A percentile compares a stretch with the other conserved stretches of the same genome.
Conservation (phyloP, 2,329 filamentous ascomycete species). For the Fusarium cicatricum region DNA sequence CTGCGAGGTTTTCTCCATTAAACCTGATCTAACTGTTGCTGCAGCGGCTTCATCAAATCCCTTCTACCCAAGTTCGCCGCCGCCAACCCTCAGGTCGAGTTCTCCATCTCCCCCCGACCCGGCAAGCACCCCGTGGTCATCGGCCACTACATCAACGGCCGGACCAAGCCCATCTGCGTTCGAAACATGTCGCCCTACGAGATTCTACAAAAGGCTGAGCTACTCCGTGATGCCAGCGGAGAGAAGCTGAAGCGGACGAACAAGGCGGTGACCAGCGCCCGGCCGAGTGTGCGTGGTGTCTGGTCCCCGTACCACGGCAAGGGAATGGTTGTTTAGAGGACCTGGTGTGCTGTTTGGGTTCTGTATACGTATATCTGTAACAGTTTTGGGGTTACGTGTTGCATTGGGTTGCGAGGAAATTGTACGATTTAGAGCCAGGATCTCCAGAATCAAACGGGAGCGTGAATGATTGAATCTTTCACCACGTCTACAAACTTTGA, state of each 20-base stretch:
- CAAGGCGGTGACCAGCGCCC: constrained; percentile 71
- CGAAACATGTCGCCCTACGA: constrained; percentile 83
- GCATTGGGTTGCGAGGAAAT: constrained; percentile 43
- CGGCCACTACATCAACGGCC: constrained; percentile 92
- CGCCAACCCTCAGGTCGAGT: constrained; percentile 87
- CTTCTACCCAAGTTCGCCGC: constrained; percentile 80
- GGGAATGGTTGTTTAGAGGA: constrained; percentile 59
- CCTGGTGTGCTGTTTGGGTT: constrained; percentile 9
- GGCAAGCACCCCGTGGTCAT: constrained; percentile 87
- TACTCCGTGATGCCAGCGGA: constrained; percentile 77
- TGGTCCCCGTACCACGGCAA: constrained; percentile 76
- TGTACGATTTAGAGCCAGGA: constrained; percentile 39
- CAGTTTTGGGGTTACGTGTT: constrained; percentile 34
- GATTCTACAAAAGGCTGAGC: constrained; percentile 79
- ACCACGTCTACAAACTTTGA: background rate
- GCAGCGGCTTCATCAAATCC: constrained; percentile 81
- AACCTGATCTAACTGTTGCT: constrained; percentile 37
- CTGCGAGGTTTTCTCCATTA: background rate
- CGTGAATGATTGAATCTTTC: constrained; percentile 24
- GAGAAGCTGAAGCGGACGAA: constrained; percentile 73
- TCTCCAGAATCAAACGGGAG: constrained; percentile 27
- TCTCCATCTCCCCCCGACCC: constrained; percentile 90
- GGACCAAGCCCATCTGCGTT: constrained; percentile 86
- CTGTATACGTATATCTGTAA: constrained; percentile 43
- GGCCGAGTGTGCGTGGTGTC: constrained; percentile 72